A percentile compares a stretch with the other conserved stretches of the same genome.
phyloP scores from a whole-genome alignment of 1,284 basidiomycete species.

The Naganishia sp. region DNA sequence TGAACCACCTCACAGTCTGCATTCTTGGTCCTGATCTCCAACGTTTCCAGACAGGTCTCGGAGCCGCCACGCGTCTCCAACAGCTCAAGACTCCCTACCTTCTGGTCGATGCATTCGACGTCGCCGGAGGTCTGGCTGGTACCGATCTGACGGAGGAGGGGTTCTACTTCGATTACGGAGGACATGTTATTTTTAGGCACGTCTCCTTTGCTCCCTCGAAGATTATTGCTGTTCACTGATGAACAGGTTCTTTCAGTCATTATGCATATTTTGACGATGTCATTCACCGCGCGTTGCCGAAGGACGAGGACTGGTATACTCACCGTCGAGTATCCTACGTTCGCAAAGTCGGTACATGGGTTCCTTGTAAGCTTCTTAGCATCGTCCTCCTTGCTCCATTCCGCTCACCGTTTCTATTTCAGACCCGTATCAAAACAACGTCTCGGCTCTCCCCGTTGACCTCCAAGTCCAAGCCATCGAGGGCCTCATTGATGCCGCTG shows the following conservation, averaged over 20 bases:
- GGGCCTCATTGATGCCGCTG: slow-evolving; percentile 56
- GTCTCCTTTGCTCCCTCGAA: neutral
- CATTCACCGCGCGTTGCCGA: slow-evolving; percentile 57
- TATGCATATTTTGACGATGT: slow-evolving; percentile 60
- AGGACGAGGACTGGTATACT: slow-evolving; percentile 57
- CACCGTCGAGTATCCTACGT: slow-evolving; percentile 61
- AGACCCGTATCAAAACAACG: slow-evolving; percentile 57
- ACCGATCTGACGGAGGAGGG: slow-evolving; percentile 58
- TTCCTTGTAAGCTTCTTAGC: slow-evolving; percentile 51
- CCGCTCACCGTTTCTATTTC: neutral
- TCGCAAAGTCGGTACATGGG: slow-evolving; percentile 56
- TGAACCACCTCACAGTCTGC: neutral
- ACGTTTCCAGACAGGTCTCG: slow-evolving; percentile 54
- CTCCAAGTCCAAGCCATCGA: slow-evolving; percentile 58
- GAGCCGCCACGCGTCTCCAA: slow-evolving; percentile 58
- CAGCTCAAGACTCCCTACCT: slow-evolving; percentile 55
- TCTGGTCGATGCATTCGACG: slow-evolving; percentile 54
- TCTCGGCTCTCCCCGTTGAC: slow-evolving; percentile 57
- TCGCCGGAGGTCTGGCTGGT: slow-evolving; percentile 58
- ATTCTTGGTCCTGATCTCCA: neutral
- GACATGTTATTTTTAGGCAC: slow-evolving; percentile 60
- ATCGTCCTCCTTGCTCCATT: slow-evolving; percentile 1
- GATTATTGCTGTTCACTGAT: neutral
- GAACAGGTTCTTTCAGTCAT: slow-evolving; percentile 43
- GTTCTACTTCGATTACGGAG: slow-evolving; percentile 60